Percentiles rank a stretch among this genome's conserved stretches.
Evolutionary conservation across 2,329 filamentous ascomycete genomes (phyloP).

Genomic region (Pyricularia pennisetigena): DNA sequence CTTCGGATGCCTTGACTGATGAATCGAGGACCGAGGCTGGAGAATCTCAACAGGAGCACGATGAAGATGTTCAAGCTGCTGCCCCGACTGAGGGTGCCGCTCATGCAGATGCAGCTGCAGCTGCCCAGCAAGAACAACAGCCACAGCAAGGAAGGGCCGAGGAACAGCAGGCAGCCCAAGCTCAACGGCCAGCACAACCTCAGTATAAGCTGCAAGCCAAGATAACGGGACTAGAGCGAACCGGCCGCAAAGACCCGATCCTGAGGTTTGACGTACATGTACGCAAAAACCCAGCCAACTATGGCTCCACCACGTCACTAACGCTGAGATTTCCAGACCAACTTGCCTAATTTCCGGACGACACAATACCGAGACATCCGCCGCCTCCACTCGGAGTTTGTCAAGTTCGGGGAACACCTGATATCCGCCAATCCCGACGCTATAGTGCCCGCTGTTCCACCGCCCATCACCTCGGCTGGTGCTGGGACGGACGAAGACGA

Average conservation of each 20-base stretch:
- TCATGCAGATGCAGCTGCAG: constrained; percentile 13
- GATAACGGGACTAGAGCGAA: constrained; percentile 86
- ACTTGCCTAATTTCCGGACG: constrained; percentile 94
- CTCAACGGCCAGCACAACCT: constrained; percentile 50
- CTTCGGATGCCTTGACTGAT: constrained; percentile 29
- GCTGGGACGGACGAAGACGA: constrained; percentile 97
- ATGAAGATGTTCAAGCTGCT: constrained; percentile 10
- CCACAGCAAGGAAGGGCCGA: constrained; percentile 6
- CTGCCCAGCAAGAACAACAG: constrained; percentile 10
- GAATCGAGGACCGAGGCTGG: constrained; percentile 18
- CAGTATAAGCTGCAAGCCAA: constrained; percentile 86
- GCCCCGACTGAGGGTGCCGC: constrained; percentile 18
- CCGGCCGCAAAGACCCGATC: constrained; percentile 91
- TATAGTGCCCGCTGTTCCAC: constrained; percentile 86
- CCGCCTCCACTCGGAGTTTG: constrained; percentile 88
- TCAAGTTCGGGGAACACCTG: constrained; percentile 91
- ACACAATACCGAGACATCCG: constrained; percentile 97
- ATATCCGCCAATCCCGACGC: constrained; percentile 97
- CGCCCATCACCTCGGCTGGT: constrained; percentile 87
- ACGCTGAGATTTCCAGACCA: constrained; percentile 54
- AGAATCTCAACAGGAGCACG: constrained; percentile 9
- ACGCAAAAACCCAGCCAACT: constrained; percentile 26
- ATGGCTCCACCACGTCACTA: constrained; percentile 13
- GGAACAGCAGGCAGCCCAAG: constrained; percentile 30
- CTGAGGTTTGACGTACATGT: constrained; percentile 95